Base-by-base conservation (phyloP, 2,329 filamentous ascomycete species). In the Neophaeococcomyces mojaviensis region DNA sequence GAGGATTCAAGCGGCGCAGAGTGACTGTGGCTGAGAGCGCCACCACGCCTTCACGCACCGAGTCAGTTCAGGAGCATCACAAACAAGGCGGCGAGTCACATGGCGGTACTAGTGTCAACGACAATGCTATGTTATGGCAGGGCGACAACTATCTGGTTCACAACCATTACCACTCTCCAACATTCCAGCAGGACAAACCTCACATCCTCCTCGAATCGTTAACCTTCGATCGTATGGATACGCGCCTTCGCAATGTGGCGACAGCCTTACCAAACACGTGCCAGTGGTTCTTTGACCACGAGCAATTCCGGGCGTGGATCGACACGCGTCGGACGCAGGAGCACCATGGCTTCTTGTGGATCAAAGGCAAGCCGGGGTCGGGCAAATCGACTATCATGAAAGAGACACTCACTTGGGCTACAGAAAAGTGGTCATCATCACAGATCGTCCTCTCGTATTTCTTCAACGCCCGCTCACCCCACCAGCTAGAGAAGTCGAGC, bases 391-490 rank as follows among this genome's bases (percentile, higher is more conserved):
- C n/a, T n/a, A 55, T 67, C 55, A 61, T 64, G 55, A 66, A 63
- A 42, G 58, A 50, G 40, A 39, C 48, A 4, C 38, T 53, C 16
- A 35, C 37, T 13, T 13, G 46, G 10, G 42, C 49, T 19, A n/a
- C n/a, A n/a, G 36, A 42, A 15, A 32, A 20, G 16, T 3, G n/a
- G 9, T 18, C 9, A n/a, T 15, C 22, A 32, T 9, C 15, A 15
- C 47, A 49, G 1, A 33, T 60, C 0, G 50, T 68, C 0, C 46
- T 72, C 1, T 67, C 65, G 0, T 75, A 73, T 54, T 76, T 74
- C 60, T 76, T 76, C 61, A 69, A 74, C 45, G 70, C 70, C 0
- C 58, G 68, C 44, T 22, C 37, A 3, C 72, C 71, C 18, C 58
- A 61, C 0, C 28, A 58, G 3, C 54, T 73, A 9, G 71, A 79